phyloP scores from a whole-genome alignment of 2,329 filamentous ascomycete species.

The Purpureocillium lavendulum region DNA sequence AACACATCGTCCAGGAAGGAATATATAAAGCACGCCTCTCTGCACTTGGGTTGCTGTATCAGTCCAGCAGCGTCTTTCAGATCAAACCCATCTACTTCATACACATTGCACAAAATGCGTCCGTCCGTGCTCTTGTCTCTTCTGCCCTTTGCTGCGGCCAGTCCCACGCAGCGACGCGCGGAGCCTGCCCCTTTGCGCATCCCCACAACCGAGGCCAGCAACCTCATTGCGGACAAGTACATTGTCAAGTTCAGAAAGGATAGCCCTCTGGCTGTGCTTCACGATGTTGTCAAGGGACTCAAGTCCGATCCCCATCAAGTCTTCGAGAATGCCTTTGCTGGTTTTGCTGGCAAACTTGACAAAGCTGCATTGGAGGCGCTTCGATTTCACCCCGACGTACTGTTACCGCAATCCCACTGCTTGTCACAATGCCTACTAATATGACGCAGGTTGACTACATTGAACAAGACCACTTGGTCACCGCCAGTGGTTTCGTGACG shows the following conservation, averaged over 20 bases:
- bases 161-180: constrained; percentile 7
- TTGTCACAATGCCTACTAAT: no score
- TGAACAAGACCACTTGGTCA: constrained; percentile 20
- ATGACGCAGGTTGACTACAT: constrained; percentile 5
- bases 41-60: no score
- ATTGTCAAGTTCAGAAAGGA: constrained; percentile 6
- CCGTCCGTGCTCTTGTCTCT: constrained; percentile 1
- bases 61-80: no score
- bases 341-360: constrained; percentile 12
- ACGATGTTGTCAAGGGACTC: constrained; percentile 5
- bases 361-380: constrained; percentile 6
- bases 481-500: constrained; percentile 9
- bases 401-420: no score
- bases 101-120: no score
- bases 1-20: no score
- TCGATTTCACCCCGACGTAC: constrained; percentile 10
- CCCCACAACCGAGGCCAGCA: constrained; percentile 3
- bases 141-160: constrained; percentile 8
- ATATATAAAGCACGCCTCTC: no score
- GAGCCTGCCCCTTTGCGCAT: constrained; percentile 13
- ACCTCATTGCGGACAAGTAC: constrained; percentile 13
- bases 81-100: no score
- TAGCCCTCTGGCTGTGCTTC: constrained; percentile 5
- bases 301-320: constrained; percentile 10
- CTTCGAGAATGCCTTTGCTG: constrained; percentile 9